A percentile compares a stretch with the other conserved stretches of the same genome.
These are phyloP conservation scores for Aquanectria penicillioides DNA, from an alignment of 2,329 filamentous ascomycete species.

Conservation along the genomic window DNA sequence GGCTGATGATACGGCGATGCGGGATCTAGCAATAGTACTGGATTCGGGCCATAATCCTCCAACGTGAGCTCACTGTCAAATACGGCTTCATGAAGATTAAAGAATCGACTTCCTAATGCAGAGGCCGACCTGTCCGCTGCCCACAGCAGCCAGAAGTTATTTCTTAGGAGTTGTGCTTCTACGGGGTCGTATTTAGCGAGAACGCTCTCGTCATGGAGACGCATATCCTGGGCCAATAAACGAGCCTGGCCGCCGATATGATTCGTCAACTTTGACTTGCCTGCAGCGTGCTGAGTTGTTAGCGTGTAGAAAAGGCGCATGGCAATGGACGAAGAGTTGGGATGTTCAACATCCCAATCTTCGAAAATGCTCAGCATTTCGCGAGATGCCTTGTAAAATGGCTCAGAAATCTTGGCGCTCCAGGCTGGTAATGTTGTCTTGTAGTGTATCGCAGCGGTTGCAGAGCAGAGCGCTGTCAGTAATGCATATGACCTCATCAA, in stretches of 20 bases:
- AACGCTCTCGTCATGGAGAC: background rate
- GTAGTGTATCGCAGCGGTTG: background rate
- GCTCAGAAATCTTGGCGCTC: background rate
- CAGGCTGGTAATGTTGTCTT: background rate
- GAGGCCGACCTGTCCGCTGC: background rate
- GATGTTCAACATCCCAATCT: background rate
- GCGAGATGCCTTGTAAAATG: background rate
- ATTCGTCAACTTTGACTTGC: background rate
- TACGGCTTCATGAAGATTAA: background rate
- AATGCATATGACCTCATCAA: background rate
- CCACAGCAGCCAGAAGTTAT: background rate
- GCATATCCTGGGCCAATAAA: background rate
- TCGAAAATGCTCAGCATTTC: background rate
- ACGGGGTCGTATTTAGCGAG: background rate
- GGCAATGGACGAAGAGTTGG: background rate
- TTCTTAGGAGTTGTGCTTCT: background rate
- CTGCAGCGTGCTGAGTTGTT: background rate
- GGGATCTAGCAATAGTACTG: background rate
- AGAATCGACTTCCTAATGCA: background rate
- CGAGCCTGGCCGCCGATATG: background rate
- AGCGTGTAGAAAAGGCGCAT: background rate
- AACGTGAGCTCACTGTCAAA: background rate
- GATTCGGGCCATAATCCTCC: background rate
- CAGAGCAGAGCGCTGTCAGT: background rate
- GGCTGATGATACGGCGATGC: background rate